Base-by-base conservation (phyloP, 2,329 filamentous ascomycete genomes). In the Nigrospora osmanthi region DNA sequence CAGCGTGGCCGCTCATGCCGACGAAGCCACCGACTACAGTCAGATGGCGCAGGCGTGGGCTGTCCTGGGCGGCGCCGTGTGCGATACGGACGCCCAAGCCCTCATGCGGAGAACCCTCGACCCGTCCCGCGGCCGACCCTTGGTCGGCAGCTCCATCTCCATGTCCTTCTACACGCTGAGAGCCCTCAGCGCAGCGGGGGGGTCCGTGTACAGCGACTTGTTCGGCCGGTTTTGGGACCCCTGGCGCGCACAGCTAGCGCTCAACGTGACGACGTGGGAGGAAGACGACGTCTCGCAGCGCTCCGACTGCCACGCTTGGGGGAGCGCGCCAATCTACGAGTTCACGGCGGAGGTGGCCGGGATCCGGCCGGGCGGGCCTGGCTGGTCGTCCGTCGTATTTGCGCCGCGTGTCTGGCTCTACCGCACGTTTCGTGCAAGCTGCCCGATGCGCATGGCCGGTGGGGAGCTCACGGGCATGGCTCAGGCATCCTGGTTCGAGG, bases 11-110 rank as follows among this genome's bases (percentile, higher is more conserved):
- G 56, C 62, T 11, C 44, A 58, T 3, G 59, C 57, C 0, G 58
- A 58, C 9, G 39, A 49, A 2, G 12, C 33, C 2, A 52, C 57
- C 19, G 19, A 23, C 1, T 63, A 61, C 45, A 63, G 58, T 3
- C 58, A 67, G 37, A 64, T 67, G 37, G 61, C 55, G 40, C 64
- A 68, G 33, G 56, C 65, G 2, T 68, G 59, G 45, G 64, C 57
- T 1, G 56, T 67, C 1, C 53, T 67, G 0, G 56, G 47, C 12
- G 63, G 63, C 6, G 62, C 58, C 2, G 58, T 57, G 4, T 42
- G 47, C 3, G 36, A 43, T 1, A 38, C 44, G 1, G 50, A 59
- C 11, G 34, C 35, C 13, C 35, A 36, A n/a, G 12, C 39, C n/a
- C 16, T 44, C 11, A 35, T 30, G 2, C 28, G 19, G 19, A 23